A percentile compares a stretch with the other conserved stretches of the same genome.
Evolutionary conservation across 148 eudicot genomes (phyloP).

Genomic region (Tetragonia tetragonoides): DNA sequence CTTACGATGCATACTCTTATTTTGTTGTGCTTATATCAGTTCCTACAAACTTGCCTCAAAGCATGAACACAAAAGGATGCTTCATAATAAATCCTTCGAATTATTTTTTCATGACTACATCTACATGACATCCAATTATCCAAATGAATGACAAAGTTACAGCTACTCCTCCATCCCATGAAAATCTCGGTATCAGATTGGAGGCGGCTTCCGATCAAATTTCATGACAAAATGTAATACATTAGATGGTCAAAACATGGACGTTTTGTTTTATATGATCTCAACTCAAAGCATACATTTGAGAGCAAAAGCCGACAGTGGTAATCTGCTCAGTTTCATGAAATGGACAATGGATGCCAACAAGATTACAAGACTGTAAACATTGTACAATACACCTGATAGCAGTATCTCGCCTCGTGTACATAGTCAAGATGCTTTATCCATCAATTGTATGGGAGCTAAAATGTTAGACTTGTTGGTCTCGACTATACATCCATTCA

Average conservation of each 20-base stretch:
- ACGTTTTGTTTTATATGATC: neutral
- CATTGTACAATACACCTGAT: constrained; percentile 14
- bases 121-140: too few species aligned
- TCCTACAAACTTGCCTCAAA: too few species aligned
- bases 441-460: constrained; percentile 89
- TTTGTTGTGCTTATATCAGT: too few species aligned
- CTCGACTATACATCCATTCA: constrained; percentile 97
- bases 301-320: neutral
- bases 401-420: constrained; percentile 1
- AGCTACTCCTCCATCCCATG: neutral
- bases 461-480: constrained; percentile 93
- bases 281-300: neutral
- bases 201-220: neutral
- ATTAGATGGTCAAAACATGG: neutral
- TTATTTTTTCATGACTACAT: too few species aligned
- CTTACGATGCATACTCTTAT: too few species aligned
- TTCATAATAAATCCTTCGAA: too few species aligned
- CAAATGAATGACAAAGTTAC: neutral
- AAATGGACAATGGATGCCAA: neutral
- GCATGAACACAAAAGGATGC: too few species aligned
- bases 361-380: constrained; percentile 3
- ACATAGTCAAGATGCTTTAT: constrained; percentile 63
- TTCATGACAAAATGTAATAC: neutral
- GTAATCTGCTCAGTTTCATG: neutral
- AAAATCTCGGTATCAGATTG: neutral